Conservation (phyloP, 371 early-diverging fungal species). For the Mucor piriformis region DNA sequence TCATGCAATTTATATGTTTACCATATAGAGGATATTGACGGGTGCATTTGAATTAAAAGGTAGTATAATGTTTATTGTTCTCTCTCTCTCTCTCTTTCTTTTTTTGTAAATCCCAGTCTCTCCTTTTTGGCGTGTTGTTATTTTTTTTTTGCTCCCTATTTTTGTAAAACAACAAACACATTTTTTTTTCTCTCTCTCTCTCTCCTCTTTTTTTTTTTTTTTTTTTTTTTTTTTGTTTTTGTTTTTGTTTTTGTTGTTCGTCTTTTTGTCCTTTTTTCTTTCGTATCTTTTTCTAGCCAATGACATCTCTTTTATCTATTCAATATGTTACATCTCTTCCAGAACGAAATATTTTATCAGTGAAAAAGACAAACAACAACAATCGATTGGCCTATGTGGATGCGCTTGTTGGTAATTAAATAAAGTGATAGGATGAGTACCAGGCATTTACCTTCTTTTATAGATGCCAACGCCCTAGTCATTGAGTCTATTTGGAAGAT, state of each 20-base stretch:
- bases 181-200: not conserved
- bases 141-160: not conserved
- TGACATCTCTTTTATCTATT: constrained; percentile 30
- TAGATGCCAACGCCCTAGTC: constrained; percentile 61
- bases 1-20: constrained; percentile 9
- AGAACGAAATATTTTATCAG: constrained; percentile 1
- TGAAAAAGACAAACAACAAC: not conserved
- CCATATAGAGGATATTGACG: constrained; percentile 6
- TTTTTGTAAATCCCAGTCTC: constrained; percentile 1
- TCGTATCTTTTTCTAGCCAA: not conserved
- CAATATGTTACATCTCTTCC: constrained; percentile 30
- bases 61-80: constrained; percentile 12
- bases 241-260: constrained; percentile 5
- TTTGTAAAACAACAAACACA: not conserved
- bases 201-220: constrained; percentile 2
- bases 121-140: constrained; percentile 8
- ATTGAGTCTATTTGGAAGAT: constrained; percentile 60
- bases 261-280: not conserved
- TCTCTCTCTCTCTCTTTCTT: constrained; percentile 2
- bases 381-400: constrained; percentile 32
- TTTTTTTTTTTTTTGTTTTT: constrained; percentile 11
- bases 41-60: constrained; percentile 2
- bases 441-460: too few species aligned
- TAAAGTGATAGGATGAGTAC: too few species aligned
- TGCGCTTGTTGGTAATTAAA: constrained; percentile 28